Percentiles rank a stretch among this genome's conserved stretches.
Evolutionary conservation across 176 grass and related monocot genomes (phyloP).

Genomic region (Oryza rufipogon): DNA sequence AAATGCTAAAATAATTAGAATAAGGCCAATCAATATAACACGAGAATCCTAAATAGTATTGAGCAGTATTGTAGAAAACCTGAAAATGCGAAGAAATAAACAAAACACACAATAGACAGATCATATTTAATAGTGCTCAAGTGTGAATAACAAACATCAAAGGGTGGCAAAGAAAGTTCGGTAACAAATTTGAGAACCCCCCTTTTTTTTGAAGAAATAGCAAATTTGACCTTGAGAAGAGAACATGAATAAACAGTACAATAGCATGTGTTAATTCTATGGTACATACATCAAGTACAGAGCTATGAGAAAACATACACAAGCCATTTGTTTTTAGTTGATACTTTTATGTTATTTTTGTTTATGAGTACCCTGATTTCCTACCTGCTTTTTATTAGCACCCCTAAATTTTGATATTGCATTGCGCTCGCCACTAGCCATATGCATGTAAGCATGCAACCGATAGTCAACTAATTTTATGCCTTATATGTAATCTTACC

Average conservation of each 20-base stretch:
- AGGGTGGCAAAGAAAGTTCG: not conserved
- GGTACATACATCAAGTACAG: no score
- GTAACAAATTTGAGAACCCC: not conserved
- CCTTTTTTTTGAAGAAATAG: no score
- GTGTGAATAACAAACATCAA: not conserved
- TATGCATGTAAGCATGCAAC: no score
- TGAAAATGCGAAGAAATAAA: slow-evolving; percentile 53
- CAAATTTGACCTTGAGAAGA: not conserved
- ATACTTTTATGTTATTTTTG: no score
- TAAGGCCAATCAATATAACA: slow-evolving; percentile 81
- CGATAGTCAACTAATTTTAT: no score
- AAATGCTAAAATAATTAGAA: slow-evolving; percentile 84
- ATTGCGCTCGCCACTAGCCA: no score
- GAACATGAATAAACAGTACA: not conserved
- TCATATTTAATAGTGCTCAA: slow-evolving; percentile 10
- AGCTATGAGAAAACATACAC: no score
- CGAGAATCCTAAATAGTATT: slow-evolving; percentile 91
- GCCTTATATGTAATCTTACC: no score
- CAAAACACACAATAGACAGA: not conserved
- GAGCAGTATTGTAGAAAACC: slow-evolving; percentile 88
- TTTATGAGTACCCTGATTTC: no score
- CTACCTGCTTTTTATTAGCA: no score
- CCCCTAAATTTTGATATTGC: no score
- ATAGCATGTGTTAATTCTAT: not conserved
- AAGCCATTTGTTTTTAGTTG: no score